Evolutionary conservation across 2,329 filamentous ascomycete species (phyloP).

Genomic region (Stemphylium beticola): DNA sequence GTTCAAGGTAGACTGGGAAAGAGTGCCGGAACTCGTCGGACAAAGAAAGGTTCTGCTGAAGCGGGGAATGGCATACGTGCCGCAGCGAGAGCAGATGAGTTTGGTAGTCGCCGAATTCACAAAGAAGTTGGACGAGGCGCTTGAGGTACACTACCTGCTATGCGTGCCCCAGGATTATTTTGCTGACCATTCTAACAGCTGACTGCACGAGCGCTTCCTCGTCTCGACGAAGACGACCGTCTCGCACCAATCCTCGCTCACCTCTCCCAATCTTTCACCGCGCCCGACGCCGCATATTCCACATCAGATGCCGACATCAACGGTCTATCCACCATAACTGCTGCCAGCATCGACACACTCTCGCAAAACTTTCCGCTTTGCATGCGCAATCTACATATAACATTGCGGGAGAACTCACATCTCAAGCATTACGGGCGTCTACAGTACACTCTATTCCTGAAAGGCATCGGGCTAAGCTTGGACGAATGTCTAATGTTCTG

Average conservation of each 20-base stretch:
- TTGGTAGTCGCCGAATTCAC: conserved; percentile 91
- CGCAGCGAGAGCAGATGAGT: conserved; percentile 81
- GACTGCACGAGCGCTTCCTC: conserved; percentile 87
- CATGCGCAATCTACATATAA: conserved; percentile 90
- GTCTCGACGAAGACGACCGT: conserved; percentile 94
- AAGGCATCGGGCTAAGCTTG: conserved; percentile 90
- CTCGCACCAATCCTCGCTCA: conserved; percentile 77
- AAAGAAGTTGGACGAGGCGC: conserved; percentile 74
- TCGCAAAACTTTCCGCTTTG: conserved; percentile 86
- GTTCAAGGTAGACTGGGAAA: conserved; percentile 97
- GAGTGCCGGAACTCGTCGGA: conserved; percentile 89
- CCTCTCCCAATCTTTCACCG: conserved; percentile 94
- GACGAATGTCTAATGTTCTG: conserved; percentile 93
- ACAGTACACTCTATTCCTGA: conserved; percentile 95
- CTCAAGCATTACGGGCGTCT: conserved; percentile 92
- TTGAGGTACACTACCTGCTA: conserved; percentile 67
- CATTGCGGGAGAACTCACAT: conserved; percentile 84
- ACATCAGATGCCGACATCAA: conserved; percentile 76
- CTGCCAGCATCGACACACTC: conserved; percentile 73
- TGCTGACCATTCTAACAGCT: conserved; percentile 58
- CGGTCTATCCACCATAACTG: conserved; percentile 66
- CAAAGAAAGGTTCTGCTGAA: conserved; percentile 72
- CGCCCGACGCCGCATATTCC: conserved; percentile 83
- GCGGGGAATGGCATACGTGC: conserved; percentile 88
- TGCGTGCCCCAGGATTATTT: background rate